phyloP scores from a whole-genome alignment of 331 rosid species.

The Cydonia oblonga region DNA sequence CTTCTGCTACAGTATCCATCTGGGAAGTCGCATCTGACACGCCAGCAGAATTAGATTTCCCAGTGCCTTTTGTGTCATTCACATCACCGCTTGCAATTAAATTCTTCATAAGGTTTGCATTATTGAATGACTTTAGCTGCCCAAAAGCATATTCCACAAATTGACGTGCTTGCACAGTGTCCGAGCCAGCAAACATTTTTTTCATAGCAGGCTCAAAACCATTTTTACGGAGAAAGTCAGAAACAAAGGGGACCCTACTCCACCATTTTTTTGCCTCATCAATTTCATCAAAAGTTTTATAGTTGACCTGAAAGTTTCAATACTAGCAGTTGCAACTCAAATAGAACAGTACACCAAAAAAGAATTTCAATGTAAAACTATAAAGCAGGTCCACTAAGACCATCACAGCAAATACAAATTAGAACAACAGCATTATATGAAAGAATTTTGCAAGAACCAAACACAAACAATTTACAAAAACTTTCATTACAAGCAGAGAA shows the following conservation, averaged over 20 bases:
- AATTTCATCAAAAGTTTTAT: conserved; percentile 73
- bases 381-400: neutral
- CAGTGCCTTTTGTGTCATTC: conserved; percentile 15
- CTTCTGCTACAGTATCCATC: conserved; percentile 19
- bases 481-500: neutral
- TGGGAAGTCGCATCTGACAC: conserved; percentile 22
- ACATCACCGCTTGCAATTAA: conserved; percentile 22
- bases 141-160: conserved; percentile 93
- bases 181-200: conserved; percentile 57
- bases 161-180: conserved; percentile 72
- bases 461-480: neutral
- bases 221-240: conserved; percentile 54
- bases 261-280: conserved; percentile 73
- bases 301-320: conserved; percentile 56
- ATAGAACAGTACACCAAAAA: neutral
- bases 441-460: neutral
- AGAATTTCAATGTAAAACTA: neutral
- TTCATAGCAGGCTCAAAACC: conserved; percentile 66
- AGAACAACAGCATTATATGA: neutral
- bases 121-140: conserved; percentile 68
- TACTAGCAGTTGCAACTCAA: conserved; percentile 7
- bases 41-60: conserved; percentile 16
- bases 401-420: neutral
- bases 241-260: conserved; percentile 77
- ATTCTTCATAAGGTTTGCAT: conserved; percentile 38